Evolutionary conservation across 2,329 filamentous ascomycete genomes (phyloP).

Genomic region (Fusarium albosuccineum): DNA sequence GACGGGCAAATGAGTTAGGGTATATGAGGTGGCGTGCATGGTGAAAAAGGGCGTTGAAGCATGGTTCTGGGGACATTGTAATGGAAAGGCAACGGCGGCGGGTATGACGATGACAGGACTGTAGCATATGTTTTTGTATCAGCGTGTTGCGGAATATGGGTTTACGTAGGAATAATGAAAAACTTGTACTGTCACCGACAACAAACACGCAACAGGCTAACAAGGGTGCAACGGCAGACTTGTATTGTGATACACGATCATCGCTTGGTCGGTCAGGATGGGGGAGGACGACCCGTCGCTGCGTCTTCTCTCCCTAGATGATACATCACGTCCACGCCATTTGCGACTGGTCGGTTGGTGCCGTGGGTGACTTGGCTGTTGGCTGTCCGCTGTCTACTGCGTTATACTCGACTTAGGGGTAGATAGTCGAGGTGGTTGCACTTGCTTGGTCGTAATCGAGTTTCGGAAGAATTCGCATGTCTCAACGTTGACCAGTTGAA

Average conservation of each 20-base stretch:
- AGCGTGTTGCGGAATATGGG: constrained; percentile 36
- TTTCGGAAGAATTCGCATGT: neutral
- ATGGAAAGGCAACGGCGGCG: constrained; percentile 20
- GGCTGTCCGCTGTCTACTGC: too few species aligned
- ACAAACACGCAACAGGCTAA: too few species aligned
- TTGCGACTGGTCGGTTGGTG: too few species aligned
- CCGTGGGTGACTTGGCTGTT: too few species aligned
- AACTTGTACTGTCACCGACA: constrained; percentile 8
- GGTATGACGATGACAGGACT: constrained; percentile 22
- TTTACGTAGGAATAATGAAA: constrained; percentile 40
- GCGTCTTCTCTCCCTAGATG: too few species aligned
- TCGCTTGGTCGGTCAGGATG: neutral
- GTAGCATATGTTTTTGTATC: constrained; percentile 28
- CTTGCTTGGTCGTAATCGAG: neutral
- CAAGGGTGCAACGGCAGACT: neutral
- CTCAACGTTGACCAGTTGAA: neutral
- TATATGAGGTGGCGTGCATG: constrained; percentile 31
- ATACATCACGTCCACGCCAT: too few species aligned
- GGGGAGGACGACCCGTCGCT: too few species aligned
- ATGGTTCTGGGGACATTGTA: constrained; percentile 39
- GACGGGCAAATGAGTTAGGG: constrained; percentile 26
- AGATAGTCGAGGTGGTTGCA: neutral
- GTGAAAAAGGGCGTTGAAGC: constrained; percentile 40
- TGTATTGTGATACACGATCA: constrained; percentile 3
- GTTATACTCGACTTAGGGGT: neutral